Evolutionary conservation across 352 stramenopile species (phyloP), one percentile per base, ranked within the genome.

Genomic region (Salisapilia sapeloensis): DNA sequence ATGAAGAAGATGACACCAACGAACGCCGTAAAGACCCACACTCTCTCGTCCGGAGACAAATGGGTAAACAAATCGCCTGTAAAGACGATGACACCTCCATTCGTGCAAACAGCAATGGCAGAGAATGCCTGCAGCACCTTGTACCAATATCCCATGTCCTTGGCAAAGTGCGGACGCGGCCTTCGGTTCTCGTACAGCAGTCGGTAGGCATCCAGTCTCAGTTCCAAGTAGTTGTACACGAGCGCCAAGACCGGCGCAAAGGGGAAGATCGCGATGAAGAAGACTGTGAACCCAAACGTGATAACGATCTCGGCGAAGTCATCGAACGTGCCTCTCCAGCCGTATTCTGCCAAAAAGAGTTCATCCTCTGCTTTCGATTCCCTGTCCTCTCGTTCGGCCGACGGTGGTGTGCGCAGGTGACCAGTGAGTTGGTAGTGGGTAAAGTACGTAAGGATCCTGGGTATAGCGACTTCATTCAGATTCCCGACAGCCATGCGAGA

Each of bases 281-380:
- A 83, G 12, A 58, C 85, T 20, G 71, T 86, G 46, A 87, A 92
- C 26, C 76, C 76, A 21, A 89, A 92, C 52, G 89, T 70, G 35
- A 92, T 60, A 4, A 80, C 69, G 65, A 90, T 92, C 50, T 97
- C 87, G 22, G 93, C 80, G 53, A 95, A 97, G 47, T 96, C 83
- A 38, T 90, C 79, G 42, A 94, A 94, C 16, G 77, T 87, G 28
- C 71, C 71, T 18, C 62, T 58, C 71, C 71, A 87, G 40, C 80
- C 71, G 42, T 87, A 87, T 28, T 79, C 57, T 6, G 66, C 61
- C 53, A 84, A 62, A 33, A 87, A 84, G 6, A 87, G 58, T 41
- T 87, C 62, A 4, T 44, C 44, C 44, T 87, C 71, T 9, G 69
- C 71, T 15, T 58, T 47, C 4, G 67, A 78, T 35, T 65, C 54